Base-by-base conservation (phyloP, 2,329 filamentous ascomycete species). In the Penicillium sp. region DNA sequence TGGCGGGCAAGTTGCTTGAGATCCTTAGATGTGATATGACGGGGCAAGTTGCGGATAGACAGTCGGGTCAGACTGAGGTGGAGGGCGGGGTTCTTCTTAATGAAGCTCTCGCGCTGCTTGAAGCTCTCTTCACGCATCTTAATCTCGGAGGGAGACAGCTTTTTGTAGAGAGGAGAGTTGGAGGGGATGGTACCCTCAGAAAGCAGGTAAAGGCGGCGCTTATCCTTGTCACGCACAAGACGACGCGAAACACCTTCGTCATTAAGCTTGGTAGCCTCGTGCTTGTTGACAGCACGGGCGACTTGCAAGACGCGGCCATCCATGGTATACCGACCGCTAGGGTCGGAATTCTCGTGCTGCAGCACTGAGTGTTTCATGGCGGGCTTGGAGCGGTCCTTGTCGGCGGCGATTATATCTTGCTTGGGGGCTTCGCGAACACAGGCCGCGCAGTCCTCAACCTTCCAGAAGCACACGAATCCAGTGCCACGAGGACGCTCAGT, bases 391-490 rank as follows among this genome's bases (percentile, higher is more conserved):
- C 66, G 75, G 9, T 70, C 67, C 46, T 71, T 67, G 40, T 68
- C 64, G 17, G 79, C 74, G 52, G 79, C 75, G 24, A 77, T 72
- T 9, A 61, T 52, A n/a, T 71, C 62, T 1, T 65, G 24, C 64
- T 82, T 84, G 0, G 94, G 94, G 1, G 91, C 89, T 12, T 79
- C 81, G 58, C 85, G 87, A 55, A 97, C 78, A 68, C 94, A 97
- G 17, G 79, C 72, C 67, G 87, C 85, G 59, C 87, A 90, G 66
- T 96, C 90, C 17, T 88, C 84, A 30, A 80, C 76, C 43, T 88
- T 86, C 74, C 87, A 87, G 75, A 99, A 99, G 75, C 91, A 96
- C 24, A 97, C 93, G 66, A 99, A 99, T 3, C 88, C 94, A 26
- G 93, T 97, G 21, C 94, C 94, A 41, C 89, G 90, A 2, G 94